phyloP scores from a whole-genome alignment of 2,329 filamentous ascomycete species.

The Pseudogymnoascus sp. region DNA sequence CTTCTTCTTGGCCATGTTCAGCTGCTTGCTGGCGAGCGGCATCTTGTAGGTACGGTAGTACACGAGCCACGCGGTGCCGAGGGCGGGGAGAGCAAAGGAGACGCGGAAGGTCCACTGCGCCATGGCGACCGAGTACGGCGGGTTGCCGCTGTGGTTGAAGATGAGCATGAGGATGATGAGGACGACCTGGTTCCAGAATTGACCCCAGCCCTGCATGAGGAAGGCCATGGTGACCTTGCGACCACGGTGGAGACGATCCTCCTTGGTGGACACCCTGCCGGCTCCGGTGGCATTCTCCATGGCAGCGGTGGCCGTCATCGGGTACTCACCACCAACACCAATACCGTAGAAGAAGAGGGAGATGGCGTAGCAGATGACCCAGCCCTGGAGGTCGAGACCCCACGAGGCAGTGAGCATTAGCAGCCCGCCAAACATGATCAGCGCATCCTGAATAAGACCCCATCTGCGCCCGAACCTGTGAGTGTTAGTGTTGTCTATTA shows the following conservation, averaged over 20 bases:
- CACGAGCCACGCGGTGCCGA: constrained; percentile 87
- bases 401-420: constrained; percentile 87
- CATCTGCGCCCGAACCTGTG: constrained; percentile 80
- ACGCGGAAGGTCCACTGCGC: constrained; percentile 88
- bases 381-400: constrained; percentile 80
- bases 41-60: constrained; percentile 97
- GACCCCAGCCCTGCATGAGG: constrained; percentile 97
- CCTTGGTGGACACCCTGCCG: constrained; percentile 73
- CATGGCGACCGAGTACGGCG: constrained; percentile 68
- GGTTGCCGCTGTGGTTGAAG: constrained; percentile 61
- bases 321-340: constrained; percentile 78
- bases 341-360: constrained; percentile 85
- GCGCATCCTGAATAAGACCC: constrained; percentile 90
- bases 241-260: constrained; percentile 90
- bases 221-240: constrained; percentile 94
- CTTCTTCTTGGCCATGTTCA: constrained; percentile 77
- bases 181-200: constrained; percentile 86
- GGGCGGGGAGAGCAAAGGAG: constrained; percentile 82
- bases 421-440: constrained; percentile 89
- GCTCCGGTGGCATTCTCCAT: constrained; percentile 87
- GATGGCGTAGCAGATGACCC: constrained; percentile 96
- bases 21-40: constrained; percentile 76
- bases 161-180: constrained; percentile 80
- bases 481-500: neutral
- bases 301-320: constrained; percentile 90